Evolutionary conservation across 2,329 filamentous ascomycete genomes (phyloP).

Genomic region (Graphiopsis chlorocephala): DNA sequence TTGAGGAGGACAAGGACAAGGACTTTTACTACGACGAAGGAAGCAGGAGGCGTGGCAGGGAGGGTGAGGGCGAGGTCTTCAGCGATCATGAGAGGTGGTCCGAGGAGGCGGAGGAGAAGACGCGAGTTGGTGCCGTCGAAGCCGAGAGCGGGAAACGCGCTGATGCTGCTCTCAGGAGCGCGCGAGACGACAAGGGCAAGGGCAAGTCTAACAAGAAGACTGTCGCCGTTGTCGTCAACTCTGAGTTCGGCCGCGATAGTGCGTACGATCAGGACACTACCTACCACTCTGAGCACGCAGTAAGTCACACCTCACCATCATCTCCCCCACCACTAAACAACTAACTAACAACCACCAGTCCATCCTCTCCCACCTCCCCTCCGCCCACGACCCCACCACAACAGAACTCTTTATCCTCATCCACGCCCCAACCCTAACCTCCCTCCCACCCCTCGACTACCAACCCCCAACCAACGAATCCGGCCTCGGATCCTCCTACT

Average conservation of each 20-base stretch:
- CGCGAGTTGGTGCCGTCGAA: constrained; percentile 25
- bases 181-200: constrained; percentile 23
- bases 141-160: constrained; percentile 25
- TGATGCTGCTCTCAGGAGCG: constrained; percentile 21
- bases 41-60: constrained; percentile 19
- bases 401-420: constrained; percentile 85
- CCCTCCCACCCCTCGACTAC: constrained; percentile 44
- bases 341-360: constrained; percentile 39
- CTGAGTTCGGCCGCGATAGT: constrained; percentile 62
- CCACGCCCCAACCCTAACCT: constrained; percentile 72
- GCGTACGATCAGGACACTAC: constrained; percentile 54
- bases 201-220: constrained; percentile 54
- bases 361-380: constrained; percentile 83
- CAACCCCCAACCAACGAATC: constrained; percentile 53
- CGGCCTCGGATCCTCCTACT: constrained; percentile 77
- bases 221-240: constrained; percentile 85
- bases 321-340: neutral
- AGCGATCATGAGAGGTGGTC: constrained; percentile 85
- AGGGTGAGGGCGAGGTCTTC: constrained; percentile 33
- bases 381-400: constrained; percentile 68
- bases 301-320: constrained; percentile 48
- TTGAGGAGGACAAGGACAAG: constrained; percentile 69
- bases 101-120: constrained; percentile 75
- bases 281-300: constrained; percentile 72
- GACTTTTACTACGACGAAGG: constrained; percentile 55